Conservation (phyloP, 441 rosid genomes). For the Populus hybrid region DNA sequence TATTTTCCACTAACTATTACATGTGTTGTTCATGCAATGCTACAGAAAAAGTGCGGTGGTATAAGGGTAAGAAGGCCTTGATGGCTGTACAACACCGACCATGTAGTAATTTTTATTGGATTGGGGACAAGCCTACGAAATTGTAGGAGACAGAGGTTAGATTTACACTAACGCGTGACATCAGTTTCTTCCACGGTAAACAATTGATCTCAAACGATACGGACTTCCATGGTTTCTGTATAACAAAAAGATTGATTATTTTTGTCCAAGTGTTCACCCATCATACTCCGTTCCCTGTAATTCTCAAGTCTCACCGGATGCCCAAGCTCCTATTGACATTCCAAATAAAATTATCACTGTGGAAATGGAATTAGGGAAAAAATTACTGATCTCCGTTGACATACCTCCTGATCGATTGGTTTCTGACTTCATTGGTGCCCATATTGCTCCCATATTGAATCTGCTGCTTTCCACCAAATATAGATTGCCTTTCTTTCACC, state of each 20-base stretch:
- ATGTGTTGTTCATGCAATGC: not conserved
- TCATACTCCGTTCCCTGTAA: slow-evolving; percentile 5
- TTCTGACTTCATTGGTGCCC: slow-evolving; percentile 30
- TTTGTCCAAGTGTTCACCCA: slow-evolving; percentile 20
- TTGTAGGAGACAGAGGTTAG: slow-evolving; percentile 10
- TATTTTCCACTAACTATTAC: slow-evolving; percentile 5
- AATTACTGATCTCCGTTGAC: not conserved
- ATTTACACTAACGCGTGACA: slow-evolving; percentile 20
- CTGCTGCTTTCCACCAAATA: slow-evolving; percentile 32
- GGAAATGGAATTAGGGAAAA: not conserved
- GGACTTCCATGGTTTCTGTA: slow-evolving; percentile 18
- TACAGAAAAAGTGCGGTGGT: slow-evolving; percentile 5
- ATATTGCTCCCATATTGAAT: slow-evolving; percentile 25
- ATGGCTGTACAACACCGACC: slow-evolving; percentile 43
- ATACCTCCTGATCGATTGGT: slow-evolving; percentile 40
- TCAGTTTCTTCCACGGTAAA: slow-evolving; percentile 15
- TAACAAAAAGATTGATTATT: slow-evolving; percentile 18
- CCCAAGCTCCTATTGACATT: slow-evolving; percentile 47
- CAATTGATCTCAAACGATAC: slow-evolving; percentile 17
- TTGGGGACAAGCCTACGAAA: slow-evolving; percentile 19
- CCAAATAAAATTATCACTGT: not conserved
- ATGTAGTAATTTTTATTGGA: slow-evolving; percentile 21
- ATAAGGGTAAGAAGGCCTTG: slow-evolving; percentile 1
- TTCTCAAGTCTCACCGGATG: slow-evolving; percentile 30
- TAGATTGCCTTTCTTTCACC: slow-evolving; percentile 33